Base-by-base conservation (phyloP, 257 asterid genomes). In the Mentha longifolia region DNA sequence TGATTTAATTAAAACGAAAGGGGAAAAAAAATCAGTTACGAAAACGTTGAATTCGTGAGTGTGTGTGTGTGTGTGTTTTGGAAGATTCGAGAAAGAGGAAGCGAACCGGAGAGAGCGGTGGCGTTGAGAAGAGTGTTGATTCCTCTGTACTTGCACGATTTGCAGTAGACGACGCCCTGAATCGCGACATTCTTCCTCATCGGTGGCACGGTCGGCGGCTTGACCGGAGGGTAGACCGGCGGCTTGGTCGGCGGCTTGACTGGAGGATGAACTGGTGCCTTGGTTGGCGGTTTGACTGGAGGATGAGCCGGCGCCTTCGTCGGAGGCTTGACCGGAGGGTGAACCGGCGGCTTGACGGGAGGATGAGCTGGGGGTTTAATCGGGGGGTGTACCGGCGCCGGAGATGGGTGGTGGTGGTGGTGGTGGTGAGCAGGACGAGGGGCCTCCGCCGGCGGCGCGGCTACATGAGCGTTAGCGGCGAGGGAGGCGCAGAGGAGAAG, bases 91-190 rank as follows among this genome's bases (percentile, higher is more conserved):
- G 43, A 2, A 17, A 16, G 13, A 49, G 14, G 3, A 9, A 79
- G 71, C 30, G 11, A 22, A 84, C 95, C 90, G 0, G 22, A 41
- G 2, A 91, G 85, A n/a, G 91, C 84, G 19, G 78, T 4, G 62
- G 92, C 95, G 3, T 72, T 85, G 31, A 3, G 0, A 45, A 85
- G 80, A 14, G 86, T 85, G 61, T 81, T 80, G 56, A 72, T 33
- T 1, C 96, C 95, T 0, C 72, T 71, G 25, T 68, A 91, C 72
- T 79, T 82, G 89, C 97, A 91, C 0, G 88, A 55, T 42, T 91
- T 91, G 85, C 97, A 91, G 76, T 63, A 88, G 19, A 88, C 92
- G 35, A 84, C 78, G 13, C 95, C 95, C 22, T 81, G 79, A 3
- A 88, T 75, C 3, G 83, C 88, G 3, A 88, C 86, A 70, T 14